These are phyloP conservation scores for Rhizopogon hawkerae DNA, from an alignment of 1,284 basidiomycete genomes.

Conservation along the genomic window DNA sequence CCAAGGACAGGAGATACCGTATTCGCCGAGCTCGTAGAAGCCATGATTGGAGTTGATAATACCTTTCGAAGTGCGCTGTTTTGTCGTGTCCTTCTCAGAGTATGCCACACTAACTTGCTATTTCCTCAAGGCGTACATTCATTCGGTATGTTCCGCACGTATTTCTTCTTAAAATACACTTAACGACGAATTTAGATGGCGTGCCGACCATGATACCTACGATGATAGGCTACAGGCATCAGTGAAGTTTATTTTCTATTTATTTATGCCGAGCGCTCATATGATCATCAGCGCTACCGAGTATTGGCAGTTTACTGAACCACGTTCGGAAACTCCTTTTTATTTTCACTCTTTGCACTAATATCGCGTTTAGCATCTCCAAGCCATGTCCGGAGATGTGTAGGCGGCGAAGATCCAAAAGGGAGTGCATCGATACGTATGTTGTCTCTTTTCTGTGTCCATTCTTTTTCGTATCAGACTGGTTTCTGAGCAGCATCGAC, in stretches of 20 bases:
- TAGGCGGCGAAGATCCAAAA: constrained; percentile 32
- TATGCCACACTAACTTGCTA: background rate
- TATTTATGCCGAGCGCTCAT: constrained; percentile 1
- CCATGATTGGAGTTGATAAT: constrained; percentile 27
- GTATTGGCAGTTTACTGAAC: constrained; percentile 38
- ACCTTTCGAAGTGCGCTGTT: constrained; percentile 31
- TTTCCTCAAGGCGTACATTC: constrained; percentile 30
- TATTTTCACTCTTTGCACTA: background rate
- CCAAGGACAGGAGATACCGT: constrained; percentile 35
- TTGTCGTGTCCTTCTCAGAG: background rate
- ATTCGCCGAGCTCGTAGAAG: constrained; percentile 34
- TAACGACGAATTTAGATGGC: constrained; percentile 27
- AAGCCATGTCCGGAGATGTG: constrained; percentile 29
- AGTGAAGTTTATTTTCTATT: constrained; percentile 24
- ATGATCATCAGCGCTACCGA: constrained; percentile 29
- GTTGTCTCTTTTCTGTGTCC: constrained; percentile 7
- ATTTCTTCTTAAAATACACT: background rate
- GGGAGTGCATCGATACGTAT: constrained; percentile 36
- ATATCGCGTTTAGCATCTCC: constrained; percentile 20
- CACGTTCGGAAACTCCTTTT: constrained; percentile 18
- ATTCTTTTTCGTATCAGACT: background rate
- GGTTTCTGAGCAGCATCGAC: constrained; percentile 25
- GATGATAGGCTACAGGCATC: constrained; percentile 36
- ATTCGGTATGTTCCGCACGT: constrained; percentile 23
- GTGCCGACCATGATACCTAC: constrained; percentile 36